Conservation (phyloP, 2,329 filamentous ascomycete species). For the Penicillium sp. region DNA sequence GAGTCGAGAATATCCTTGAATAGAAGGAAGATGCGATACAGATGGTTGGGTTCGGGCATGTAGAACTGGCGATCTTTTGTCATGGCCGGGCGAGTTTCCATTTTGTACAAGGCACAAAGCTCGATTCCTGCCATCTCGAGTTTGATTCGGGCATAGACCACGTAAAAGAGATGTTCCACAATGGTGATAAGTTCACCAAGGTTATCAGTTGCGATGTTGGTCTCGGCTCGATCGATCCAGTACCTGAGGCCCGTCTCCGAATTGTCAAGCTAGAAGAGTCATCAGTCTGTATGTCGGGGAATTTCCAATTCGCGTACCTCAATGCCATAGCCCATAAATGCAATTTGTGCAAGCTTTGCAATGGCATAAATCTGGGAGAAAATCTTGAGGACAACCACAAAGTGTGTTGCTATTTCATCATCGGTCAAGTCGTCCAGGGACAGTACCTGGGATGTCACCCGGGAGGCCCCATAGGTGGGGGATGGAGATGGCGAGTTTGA, state of each 20-base stretch:
- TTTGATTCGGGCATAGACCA: conserved; percentile 36
- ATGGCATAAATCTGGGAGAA: conserved; percentile 36
- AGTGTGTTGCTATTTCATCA: conserved; percentile 23
- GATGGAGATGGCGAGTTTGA: neutral
- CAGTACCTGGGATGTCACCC: conserved; percentile 4
- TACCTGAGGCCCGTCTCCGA: conserved; percentile 28
- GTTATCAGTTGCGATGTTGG: conserved; percentile 26
- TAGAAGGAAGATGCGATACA: conserved; percentile 33
- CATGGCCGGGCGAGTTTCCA: conserved; percentile 19
- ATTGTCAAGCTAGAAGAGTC: conserved; percentile 29
- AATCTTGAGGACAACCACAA: conserved; percentile 29
- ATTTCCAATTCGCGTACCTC: conserved; percentile 26
- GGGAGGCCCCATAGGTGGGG: neutral
- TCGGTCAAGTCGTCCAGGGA: conserved; percentile 18
- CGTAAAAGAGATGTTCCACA: conserved; percentile 39
- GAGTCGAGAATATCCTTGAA: conserved; percentile 36
- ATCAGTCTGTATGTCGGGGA: neutral
- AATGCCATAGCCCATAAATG: conserved; percentile 34
- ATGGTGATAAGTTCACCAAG: conserved; percentile 32
- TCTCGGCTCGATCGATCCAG: conserved; percentile 34
- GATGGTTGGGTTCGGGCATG: conserved; percentile 36
- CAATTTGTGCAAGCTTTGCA: conserved; percentile 35
- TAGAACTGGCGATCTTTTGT: conserved; percentile 15
- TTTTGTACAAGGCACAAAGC: conserved; percentile 32
- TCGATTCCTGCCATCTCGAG: conserved; percentile 39